Evolutionary conservation across 2,329 filamentous ascomycete species (phyloP).

Genomic region (Fusarium nematophilum): DNA sequence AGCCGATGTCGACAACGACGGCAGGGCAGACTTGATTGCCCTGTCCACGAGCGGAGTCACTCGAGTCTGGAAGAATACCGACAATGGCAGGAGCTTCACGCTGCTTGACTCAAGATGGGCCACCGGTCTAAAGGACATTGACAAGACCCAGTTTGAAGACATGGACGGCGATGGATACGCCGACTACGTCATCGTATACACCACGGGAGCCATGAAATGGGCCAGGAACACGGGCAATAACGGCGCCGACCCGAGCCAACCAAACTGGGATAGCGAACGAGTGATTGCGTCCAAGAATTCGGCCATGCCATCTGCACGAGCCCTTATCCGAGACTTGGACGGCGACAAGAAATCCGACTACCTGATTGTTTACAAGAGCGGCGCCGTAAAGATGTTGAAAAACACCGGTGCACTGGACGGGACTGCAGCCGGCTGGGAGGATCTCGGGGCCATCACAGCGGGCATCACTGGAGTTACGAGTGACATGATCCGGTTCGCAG

Average conservation of each 20-base stretch:
- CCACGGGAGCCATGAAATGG: conserved; percentile 5
- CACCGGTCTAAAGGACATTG: neutral
- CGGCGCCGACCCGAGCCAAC: conserved; percentile 13
- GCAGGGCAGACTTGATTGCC: conserved; percentile 2
- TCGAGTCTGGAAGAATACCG: neutral
- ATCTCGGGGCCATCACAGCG: conserved; percentile 13
- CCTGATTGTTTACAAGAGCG: conserved; percentile 8
- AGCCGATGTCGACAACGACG: conserved; percentile 4
- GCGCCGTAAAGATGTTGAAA: conserved; percentile 4
- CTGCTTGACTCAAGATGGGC: neutral
- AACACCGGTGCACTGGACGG: neutral
- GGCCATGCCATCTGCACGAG: neutral
- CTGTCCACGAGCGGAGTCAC: neutral
- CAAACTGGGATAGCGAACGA: conserved; percentile 12
- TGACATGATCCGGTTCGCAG: conserved; percentile 14
- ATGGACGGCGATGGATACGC: conserved; percentile 25
- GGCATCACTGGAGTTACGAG: conserved; percentile 1
- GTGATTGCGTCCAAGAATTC: neutral
- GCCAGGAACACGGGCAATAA: conserved; percentile 17
- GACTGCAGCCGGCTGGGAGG: conserved; percentile 4
- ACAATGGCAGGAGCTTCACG: neutral
- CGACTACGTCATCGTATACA: conserved; percentile 24
- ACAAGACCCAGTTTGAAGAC: conserved; percentile 10
- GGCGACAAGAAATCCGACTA: conserved; percentile 9
- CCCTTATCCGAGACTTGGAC: neutral